Evolutionary conservation across 805 yeast genomes (phyloP).

Genomic region (Kodamaea neixiangensis): DNA sequence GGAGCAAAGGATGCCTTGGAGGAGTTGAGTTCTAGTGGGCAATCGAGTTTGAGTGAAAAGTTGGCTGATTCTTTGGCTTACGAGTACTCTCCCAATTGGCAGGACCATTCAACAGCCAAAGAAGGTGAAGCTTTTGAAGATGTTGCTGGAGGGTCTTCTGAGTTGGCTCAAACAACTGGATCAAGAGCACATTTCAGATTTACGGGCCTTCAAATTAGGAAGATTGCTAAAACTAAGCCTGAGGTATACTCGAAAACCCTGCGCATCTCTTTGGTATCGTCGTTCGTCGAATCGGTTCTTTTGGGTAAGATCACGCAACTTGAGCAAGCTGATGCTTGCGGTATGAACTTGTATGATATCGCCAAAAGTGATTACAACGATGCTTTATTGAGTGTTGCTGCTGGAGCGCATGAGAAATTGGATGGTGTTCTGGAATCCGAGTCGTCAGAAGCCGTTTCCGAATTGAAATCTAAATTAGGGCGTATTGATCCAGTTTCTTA

Average conservation of each 20-base stretch:
- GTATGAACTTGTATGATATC: slow-evolving; percentile 86
- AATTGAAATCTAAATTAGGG: slow-evolving; percentile 56
- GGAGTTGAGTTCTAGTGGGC: slow-evolving; percentile 13
- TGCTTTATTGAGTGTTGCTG: slow-evolving; percentile 54
- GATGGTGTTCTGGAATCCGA: slow-evolving; percentile 35
- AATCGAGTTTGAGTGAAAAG: slow-evolving; percentile 42
- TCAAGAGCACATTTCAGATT: slow-evolving; percentile 87
- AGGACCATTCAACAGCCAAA: slow-evolving; percentile 81
- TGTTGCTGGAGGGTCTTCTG: slow-evolving; percentile 57
- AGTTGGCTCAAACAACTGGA: slow-evolving; percentile 71
- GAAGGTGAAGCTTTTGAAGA: slow-evolving; percentile 66
- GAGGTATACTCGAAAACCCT: slow-evolving; percentile 55
- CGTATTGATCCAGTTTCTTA: slow-evolving; percentile 52
- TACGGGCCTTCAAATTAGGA: slow-evolving; percentile 90
- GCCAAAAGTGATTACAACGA: slow-evolving; percentile 55
- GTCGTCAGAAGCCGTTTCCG: slow-evolving; percentile 31
- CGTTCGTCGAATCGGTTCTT: slow-evolving; percentile 72
- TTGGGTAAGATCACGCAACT: slow-evolving; percentile 62
- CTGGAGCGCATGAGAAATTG: slow-evolving; percentile 48
- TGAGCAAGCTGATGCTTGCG: slow-evolving; percentile 89
- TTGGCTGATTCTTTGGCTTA: slow-evolving; percentile 58
- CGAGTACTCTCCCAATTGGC: slow-evolving; percentile 86
- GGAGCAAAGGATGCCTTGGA: slow-evolving; percentile 45
- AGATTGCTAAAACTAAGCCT: slow-evolving; percentile 58
- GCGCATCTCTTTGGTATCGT: slow-evolving; percentile 73